phyloP scores from a whole-genome alignment of 2,329 filamentous ascomycete genomes.

The Aspergillus niger region DNA sequence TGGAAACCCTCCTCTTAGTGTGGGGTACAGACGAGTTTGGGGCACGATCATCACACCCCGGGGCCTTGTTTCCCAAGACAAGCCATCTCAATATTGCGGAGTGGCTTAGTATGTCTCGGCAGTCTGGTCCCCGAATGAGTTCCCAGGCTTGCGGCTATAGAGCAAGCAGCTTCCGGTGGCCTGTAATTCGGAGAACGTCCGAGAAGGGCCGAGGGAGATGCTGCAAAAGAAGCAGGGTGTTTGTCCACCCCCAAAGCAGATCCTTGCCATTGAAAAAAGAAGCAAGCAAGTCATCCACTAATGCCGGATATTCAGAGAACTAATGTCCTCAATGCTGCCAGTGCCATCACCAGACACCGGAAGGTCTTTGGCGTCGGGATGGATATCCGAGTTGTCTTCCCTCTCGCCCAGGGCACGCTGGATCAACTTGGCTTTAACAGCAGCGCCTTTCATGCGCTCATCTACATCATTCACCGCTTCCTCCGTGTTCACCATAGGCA shows the following conservation, averaged over 20 bases:
- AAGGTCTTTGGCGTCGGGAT: constrained; percentile 32
- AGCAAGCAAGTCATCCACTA: constrained; percentile 23
- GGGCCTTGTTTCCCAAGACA: background rate
- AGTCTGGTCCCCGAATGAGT: background rate
- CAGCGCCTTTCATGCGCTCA: constrained; percentile 79
- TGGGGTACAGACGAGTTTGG: constrained; percentile 1
- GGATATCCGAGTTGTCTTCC: constrained; percentile 32
- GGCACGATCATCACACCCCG: constrained; percentile 1
- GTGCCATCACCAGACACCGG: constrained; percentile 37
- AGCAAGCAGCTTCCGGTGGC: background rate
- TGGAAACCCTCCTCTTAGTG: background rate
- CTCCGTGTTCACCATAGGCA: constrained; percentile 81
- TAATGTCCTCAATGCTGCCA: constrained; percentile 53
- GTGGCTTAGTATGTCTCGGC: background rate
- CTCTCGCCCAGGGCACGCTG: constrained; percentile 66
- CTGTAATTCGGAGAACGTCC: constrained; percentile 2
- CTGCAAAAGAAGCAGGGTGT: background rate
- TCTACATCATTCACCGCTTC: constrained; percentile 91
- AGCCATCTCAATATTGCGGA: background rate
- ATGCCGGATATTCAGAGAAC: constrained; percentile 43
- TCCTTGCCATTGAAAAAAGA: background rate
- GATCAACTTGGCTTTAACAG: constrained; percentile 81
- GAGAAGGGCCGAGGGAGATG: background rate
- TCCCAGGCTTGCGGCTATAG: background rate
- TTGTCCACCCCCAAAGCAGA: background rate